Evolutionary conservation across 768 basidiomycete species (phyloP).

Genomic region (Suillus fuscotomentosus): DNA sequence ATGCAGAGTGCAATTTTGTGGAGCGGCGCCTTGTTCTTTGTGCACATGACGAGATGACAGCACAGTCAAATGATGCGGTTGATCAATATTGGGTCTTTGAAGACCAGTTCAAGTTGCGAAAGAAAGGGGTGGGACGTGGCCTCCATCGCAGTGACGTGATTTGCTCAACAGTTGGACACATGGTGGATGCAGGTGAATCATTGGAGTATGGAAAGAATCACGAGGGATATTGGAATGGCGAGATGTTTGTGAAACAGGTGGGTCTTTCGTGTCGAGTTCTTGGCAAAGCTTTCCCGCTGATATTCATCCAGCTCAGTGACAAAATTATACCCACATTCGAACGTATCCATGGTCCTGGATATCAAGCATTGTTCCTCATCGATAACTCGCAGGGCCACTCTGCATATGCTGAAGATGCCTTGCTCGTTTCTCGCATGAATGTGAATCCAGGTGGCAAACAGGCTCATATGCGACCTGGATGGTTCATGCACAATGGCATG

Average conservation of each 20-base stretch:
- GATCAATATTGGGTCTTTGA: constrained; percentile 35
- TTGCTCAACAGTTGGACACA: constrained; percentile 30
- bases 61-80: constrained; percentile 36
- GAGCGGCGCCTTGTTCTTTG: constrained; percentile 16
- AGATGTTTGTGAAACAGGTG: constrained; percentile 5
- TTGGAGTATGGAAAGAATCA: constrained; percentile 45
- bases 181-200: constrained; percentile 30
- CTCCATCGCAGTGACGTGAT: constrained; percentile 38
- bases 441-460: not conserved
- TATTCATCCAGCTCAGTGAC: not conserved
- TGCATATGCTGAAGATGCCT: not conserved
- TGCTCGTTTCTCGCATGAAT: not conserved
- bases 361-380: no score
- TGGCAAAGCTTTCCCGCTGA: not conserved
- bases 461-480: not conserved
- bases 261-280: constrained; percentile 13
- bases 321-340: no score
- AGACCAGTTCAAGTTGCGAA: constrained; percentile 31
- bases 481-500: not conserved
- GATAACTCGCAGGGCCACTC: no score
- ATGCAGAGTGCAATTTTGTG: constrained; percentile 15
- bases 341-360: no score
- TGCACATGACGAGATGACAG: constrained; percentile 40
- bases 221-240: constrained; percentile 38
- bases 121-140: constrained; percentile 38